Evolutionary conservation across 768 basidiomycete genomes (phyloP), one percentile per base, ranked within the genome.

Genomic region (Rhizopogon roseolus): DNA sequence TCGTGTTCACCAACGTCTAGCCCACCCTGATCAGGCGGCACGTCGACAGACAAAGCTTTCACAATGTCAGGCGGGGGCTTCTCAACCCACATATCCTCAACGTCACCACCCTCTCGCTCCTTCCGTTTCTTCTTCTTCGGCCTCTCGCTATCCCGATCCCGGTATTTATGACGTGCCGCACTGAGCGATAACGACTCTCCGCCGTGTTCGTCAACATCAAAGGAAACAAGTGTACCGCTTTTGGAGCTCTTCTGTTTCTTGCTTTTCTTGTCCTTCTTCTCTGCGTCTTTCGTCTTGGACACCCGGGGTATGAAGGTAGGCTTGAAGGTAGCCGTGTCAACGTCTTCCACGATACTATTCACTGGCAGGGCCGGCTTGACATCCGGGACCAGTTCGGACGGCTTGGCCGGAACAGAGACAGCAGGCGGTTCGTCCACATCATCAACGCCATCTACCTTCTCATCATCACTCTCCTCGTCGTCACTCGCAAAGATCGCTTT

Each of bases 401-500:
- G 55, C 34, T 52, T 48, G 58, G 50, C 56, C 32, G 48, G 61
- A 29, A 49, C 65, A 50, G 46, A 44, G 0, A 59, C 44, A 27
- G 39, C 42, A 42, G 52, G 42, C 5, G 43, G 46, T 34, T 48
- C 43, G 16, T 51, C 32, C 50, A 7, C 49, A 49, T 54, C 50
- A 4, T 54, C 56, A 34, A 43, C 57, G 13, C 42, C 38, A 27
- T 60, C 61, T 28, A 66, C 67, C 63, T 19, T 64, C 4, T 93
- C 91, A 2, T 85, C 85, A 8, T 85, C 89, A 16, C 84, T 86
- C 36, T 91, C 90, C 62, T 96, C 93, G 42, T 93, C 91, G 56
- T 93, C 92, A 69, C 90, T 93, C 10, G 93, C 95, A 66, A 99
- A 99, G 56, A 99, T 98, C 3, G 96, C 94, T 66, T 96, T 97